These are phyloP conservation scores for Sclerotinia trifoliorum DNA, from an alignment of 2,329 filamentous ascomycete species.

Conservation along the genomic window DNA sequence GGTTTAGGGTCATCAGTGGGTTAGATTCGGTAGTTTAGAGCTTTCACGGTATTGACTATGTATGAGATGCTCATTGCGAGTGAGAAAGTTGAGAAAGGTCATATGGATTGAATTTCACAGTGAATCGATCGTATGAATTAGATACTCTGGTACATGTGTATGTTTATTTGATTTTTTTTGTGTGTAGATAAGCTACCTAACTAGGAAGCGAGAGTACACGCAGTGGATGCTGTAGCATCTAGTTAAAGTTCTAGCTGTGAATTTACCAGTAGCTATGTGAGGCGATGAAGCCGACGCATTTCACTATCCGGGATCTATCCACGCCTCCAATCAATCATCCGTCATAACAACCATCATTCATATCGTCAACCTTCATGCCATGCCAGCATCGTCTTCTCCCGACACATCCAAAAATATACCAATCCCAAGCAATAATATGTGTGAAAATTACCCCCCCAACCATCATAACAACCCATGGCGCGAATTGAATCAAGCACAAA, in stretches of 20 bases:
- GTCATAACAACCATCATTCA: slow-evolving; percentile 1
- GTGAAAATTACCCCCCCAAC: neutral
- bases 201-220: neutral
- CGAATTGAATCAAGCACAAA: slow-evolving; percentile 24
- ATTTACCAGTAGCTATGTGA: neutral
- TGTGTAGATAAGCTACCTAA: neutral
- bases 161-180: neutral
- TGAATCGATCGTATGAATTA: neutral
- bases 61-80: neutral
- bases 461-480: neutral
- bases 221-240: neutral
- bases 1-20: neutral
- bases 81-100: neutral
- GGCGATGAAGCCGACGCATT: neutral
- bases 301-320: slow-evolving; percentile 3
- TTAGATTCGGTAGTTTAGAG: neutral
- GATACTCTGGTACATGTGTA: neutral
- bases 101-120: neutral
- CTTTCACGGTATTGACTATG: neutral
- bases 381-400: neutral
- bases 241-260: neutral
- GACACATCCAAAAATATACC: neutral
- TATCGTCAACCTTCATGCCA: neutral
- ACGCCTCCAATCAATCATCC: slow-evolving; percentile 9
- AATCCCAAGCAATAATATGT: neutral